Conservation (phyloP, 2,329 filamentous ascomycete genomes). For the Neocucurbitaria cava region DNA sequence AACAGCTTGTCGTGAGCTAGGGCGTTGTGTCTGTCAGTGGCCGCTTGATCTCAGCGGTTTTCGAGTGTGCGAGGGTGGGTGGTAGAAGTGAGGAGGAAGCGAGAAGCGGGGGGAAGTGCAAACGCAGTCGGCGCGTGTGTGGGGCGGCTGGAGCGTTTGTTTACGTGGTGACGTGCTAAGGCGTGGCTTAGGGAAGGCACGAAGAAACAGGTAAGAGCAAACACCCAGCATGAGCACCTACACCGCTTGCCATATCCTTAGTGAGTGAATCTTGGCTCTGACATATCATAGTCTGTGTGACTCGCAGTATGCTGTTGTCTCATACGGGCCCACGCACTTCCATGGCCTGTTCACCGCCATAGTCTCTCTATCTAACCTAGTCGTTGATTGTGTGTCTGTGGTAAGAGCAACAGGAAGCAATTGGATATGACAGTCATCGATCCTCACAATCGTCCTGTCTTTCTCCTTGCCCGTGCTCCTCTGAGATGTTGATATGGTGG, state of each 20-base stretch:
- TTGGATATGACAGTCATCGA: conserved; percentile 11
- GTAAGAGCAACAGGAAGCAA: not conserved
- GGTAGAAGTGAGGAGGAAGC: too few species aligned
- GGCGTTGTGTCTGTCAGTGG: not conserved
- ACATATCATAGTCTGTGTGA: not conserved
- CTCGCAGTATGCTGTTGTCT: not conserved
- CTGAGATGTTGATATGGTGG: not conserved
- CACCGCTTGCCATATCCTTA: too few species aligned
- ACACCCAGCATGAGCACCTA: too few species aligned
- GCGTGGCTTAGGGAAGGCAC: not conserved
- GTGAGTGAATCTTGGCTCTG: not conserved
- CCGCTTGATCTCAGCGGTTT: too few species aligned
- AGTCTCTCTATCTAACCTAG: not conserved
- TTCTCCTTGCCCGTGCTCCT: not conserved
- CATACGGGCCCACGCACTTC: not conserved
- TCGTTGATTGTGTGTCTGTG: not conserved
- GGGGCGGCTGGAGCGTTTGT: not conserved
- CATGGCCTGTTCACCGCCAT: conserved; percentile 1
- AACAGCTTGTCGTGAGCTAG: not conserved
- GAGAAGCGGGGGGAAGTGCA: too few species aligned
- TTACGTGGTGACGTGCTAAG: conserved; percentile 1
- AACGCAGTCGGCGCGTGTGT: not conserved
- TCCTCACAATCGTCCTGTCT: not conserved
- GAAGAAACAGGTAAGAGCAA: not conserved
- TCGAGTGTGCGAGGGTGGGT: too few species aligned